phyloP scores from a whole-genome alignment of 169 alveolate genomes.

The Cryptosporidium baileyi region DNA sequence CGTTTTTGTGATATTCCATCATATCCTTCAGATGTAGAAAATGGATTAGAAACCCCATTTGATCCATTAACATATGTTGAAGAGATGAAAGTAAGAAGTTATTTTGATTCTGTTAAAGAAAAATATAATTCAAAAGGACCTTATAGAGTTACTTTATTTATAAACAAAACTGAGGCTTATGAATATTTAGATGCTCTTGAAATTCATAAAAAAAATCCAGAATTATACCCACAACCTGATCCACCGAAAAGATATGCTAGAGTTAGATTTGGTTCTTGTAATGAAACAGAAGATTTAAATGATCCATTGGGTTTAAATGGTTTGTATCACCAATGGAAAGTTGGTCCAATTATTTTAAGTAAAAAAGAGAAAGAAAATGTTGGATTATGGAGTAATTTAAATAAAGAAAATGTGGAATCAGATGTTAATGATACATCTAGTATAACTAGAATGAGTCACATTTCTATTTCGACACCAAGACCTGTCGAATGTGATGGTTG shows the following conservation, averaged over 20 bases:
- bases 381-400: constrained; percentile 9
- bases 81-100: constrained; percentile 75
- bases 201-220: constrained; percentile 5
- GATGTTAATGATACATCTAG: background rate
- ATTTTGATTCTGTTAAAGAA: constrained; percentile 71
- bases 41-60: constrained; percentile 71
- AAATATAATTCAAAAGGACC: constrained; percentile 71
- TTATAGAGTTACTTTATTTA: constrained; percentile 74
- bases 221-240: constrained; percentile 54
- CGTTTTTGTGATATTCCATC: constrained; percentile 76
- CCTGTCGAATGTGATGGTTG: constrained; percentile 78
- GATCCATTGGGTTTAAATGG: constrained; percentile 70
- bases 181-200: constrained; percentile 71
- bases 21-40: constrained; percentile 67
- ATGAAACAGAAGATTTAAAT: constrained; percentile 17
- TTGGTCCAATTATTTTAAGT: constrained; percentile 73
- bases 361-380: constrained; percentile 29
- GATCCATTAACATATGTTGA: constrained; percentile 76
- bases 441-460: constrained; percentile 40
- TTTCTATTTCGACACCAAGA: constrained; percentile 65
- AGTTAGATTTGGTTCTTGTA: constrained; percentile 76
- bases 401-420: background rate
- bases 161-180: constrained; percentile 71
- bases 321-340: constrained; percentile 73
- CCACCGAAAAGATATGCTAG: constrained; percentile 76